Base-by-base conservation (phyloP, 345 rosid species). In the Populus ilicifolia region DNA sequence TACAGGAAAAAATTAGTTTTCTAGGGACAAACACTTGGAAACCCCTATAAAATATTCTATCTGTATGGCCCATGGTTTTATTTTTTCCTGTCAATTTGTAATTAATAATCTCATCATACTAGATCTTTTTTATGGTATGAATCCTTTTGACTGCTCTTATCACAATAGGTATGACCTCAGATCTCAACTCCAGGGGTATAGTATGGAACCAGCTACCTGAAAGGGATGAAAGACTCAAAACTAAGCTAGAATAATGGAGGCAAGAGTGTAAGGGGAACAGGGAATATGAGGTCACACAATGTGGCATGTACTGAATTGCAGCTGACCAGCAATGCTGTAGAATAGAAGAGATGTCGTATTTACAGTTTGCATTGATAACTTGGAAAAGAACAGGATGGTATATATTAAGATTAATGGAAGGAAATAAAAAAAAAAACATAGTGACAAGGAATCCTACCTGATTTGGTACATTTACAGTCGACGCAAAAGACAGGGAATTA, bases 391-490 rank as follows among this genome's bases (percentile, higher is more conserved):
- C 27, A 61, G 16, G 18, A 46, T 46, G 5, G 3, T 46, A 14
- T 44, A 44, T 44, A 46, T 13, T 46, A 12, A 46, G 50, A 7
- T n/a, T 38, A 6, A 61, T 12, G 16, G 54, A 1, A 10, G 36
- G 52, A 56, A 78, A 73, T 21, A 63, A 10, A 67, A 78, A 73
- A 27, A 63, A 10, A 67, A 27, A 44, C 21, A 23, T 6, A 11
- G 35, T 5, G 41, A 59, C 33, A n/a, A 74, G 62, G 66, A 52
- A 16, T 52, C 65, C 75, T 80, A 94, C 98, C 94, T 83, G 88
- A 25, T 80, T 85, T 44, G 89, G 78, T 33, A 79, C 79, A 85
- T 81, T 87, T 77, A 85, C 90, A 64, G 83, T 80, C 73, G 90
- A 83, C 77, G 86, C 77, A 83, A 83, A 82, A 25, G 90, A 84